Evolutionary conservation across 208 protist species (phyloP).

Genomic region (Trypanosoma congolense): DNA sequence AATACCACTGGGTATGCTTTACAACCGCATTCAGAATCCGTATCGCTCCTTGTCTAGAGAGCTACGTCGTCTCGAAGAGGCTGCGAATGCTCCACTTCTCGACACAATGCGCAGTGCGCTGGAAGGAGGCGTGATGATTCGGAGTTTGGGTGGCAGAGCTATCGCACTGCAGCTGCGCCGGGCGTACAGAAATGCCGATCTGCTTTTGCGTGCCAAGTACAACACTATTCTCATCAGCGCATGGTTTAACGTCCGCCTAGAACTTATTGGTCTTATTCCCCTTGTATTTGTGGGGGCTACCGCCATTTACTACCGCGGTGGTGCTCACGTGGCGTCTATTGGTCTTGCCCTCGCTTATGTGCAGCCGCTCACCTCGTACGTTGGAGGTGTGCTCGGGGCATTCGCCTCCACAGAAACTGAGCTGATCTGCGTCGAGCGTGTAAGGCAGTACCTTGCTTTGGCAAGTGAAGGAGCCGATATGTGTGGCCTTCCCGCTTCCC

Average conservation of each 20-base stretch:
- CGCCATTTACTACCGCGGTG: slow-evolving; percentile 18
- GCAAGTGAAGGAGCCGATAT: slow-evolving; percentile 11
- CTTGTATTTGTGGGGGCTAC: slow-evolving; percentile 26
- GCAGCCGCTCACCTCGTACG: slow-evolving; percentile 28
- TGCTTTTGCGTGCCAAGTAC: slow-evolving; percentile 15
- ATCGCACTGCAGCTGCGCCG: slow-evolving; percentile 5
- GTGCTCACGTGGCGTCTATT: slow-evolving; percentile 14
- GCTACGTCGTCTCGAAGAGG: slow-evolving; percentile 61
- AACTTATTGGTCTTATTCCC: slow-evolving; percentile 32
- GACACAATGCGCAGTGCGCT: slow-evolving; percentile 50
- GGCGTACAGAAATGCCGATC: slow-evolving; percentile 8
- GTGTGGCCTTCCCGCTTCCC: background rate
- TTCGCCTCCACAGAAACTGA: slow-evolving; percentile 32
- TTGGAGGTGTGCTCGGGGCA: slow-evolving; percentile 29
- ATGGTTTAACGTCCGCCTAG: slow-evolving; percentile 44
- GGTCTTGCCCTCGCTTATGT: slow-evolving; percentile 37
- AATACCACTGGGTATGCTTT: slow-evolving; percentile 36
- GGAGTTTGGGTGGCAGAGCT: slow-evolving; percentile 21
- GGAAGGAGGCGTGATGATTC: slow-evolving; percentile 50
- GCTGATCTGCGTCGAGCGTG: slow-evolving; percentile 40
- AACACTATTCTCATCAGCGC: slow-evolving; percentile 15
- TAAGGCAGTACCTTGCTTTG: slow-evolving; percentile 38
- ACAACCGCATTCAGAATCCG: slow-evolving; percentile 34
- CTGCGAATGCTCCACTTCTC: slow-evolving; percentile 65
- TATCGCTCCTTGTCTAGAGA: slow-evolving; percentile 44